Evolutionary conservation across 164 flowering plant genomes (phyloP).

Genomic region (Saururus chinensis): DNA sequence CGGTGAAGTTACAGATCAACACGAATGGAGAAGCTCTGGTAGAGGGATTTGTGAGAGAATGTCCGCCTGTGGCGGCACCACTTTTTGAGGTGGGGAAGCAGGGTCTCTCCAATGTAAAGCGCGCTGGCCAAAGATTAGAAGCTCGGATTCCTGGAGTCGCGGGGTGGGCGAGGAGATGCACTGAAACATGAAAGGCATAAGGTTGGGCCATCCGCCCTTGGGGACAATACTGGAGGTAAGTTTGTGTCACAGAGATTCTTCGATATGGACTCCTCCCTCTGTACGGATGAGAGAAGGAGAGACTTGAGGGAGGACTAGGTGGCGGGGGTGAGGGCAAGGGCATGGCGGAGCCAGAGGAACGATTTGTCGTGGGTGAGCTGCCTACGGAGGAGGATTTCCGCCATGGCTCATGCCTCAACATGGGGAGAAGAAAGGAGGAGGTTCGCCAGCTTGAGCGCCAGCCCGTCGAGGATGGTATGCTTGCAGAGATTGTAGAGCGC

Average conservation of each 20-base stretch:
- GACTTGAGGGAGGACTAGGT: too few relatives aligned
- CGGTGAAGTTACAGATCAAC: too few relatives aligned
- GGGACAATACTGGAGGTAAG: constrained; percentile 74
- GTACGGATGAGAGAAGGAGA: too few relatives aligned
- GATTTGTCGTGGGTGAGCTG: constrained; percentile 82
- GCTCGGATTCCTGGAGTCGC: constrained; percentile 70
- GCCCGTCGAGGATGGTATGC: constrained; percentile 62
- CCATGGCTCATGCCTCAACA: constrained; percentile 77
- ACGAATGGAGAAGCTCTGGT: too few relatives aligned
- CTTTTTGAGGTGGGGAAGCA: constrained; percentile 56
- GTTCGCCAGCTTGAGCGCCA: constrained; percentile 64
- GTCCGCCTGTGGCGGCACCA: too few relatives aligned
- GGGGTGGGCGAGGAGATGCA: constrained; percentile 65
- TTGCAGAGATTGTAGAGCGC: constrained; percentile 66
- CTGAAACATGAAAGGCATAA: constrained; percentile 87
- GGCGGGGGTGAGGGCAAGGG: constrained; percentile 35
- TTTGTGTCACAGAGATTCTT: constrained; percentile 96
- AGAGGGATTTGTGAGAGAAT: too few relatives aligned
- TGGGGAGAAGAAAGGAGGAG: constrained; percentile 61
- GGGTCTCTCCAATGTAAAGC: constrained; percentile 63
- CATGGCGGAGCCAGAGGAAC: constrained; percentile 78
- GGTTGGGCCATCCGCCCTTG: constrained; percentile 83
- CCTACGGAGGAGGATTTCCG: constrained; percentile 90
- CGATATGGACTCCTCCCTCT: constrained; percentile 52
- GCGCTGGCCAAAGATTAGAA: constrained; percentile 78